Percentiles rank a stretch among this genome's conserved stretches.
These are phyloP conservation scores for Cercospora berteroae DNA, from an alignment of 2,329 filamentous ascomycete genomes.

Conservation along the genomic window DNA sequence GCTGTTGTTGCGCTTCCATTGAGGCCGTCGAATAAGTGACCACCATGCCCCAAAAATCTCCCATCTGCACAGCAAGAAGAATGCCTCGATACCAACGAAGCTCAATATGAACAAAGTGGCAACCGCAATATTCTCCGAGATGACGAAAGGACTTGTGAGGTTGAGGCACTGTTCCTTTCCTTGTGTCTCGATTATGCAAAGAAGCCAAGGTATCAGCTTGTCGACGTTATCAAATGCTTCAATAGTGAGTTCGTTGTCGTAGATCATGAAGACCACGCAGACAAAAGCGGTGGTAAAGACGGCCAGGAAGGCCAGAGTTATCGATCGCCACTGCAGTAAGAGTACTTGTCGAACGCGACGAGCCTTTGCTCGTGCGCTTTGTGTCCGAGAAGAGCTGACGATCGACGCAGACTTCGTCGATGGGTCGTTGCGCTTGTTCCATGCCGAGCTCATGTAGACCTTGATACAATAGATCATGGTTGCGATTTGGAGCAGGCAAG, in stretches of 20 bases:
- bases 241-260: slow-evolving; percentile 23
- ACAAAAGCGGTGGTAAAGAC: slow-evolving; percentile 44
- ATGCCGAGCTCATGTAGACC: slow-evolving; percentile 34
- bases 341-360: slow-evolving; percentile 74
- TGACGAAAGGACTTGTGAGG: slow-evolving; percentile 22
- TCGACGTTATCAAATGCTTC: slow-evolving; percentile 26
- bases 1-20: slow-evolving; percentile 14
- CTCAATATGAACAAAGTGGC: slow-evolving; percentile 29
- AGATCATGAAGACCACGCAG: slow-evolving; percentile 30
- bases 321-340: slow-evolving; percentile 78
- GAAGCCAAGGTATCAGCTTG: slow-evolving; percentile 29
- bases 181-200: slow-evolving; percentile 28
- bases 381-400: slow-evolving; percentile 20
- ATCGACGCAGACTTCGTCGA: slow-evolving; percentile 22
- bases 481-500: slow-evolving; percentile 37
- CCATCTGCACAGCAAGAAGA: slow-evolving; percentile 25
- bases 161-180: slow-evolving; percentile 24
- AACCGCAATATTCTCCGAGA: slow-evolving; percentile 24
- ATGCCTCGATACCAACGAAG: slow-evolving; percentile 30
- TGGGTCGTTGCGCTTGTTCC: slow-evolving; percentile 24
- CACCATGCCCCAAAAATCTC: slow-evolving; percentile 28
- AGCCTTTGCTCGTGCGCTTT: slow-evolving; percentile 62
- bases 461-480: slow-evolving; percentile 41
- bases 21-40: slow-evolving; percentile 14
- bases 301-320: slow-evolving; percentile 75